Evolutionary conservation across 768 basidiomycete species (phyloP), one percentile per base, ranked within the genome.

Genomic region (Auricularia auricula-judae): DNA sequence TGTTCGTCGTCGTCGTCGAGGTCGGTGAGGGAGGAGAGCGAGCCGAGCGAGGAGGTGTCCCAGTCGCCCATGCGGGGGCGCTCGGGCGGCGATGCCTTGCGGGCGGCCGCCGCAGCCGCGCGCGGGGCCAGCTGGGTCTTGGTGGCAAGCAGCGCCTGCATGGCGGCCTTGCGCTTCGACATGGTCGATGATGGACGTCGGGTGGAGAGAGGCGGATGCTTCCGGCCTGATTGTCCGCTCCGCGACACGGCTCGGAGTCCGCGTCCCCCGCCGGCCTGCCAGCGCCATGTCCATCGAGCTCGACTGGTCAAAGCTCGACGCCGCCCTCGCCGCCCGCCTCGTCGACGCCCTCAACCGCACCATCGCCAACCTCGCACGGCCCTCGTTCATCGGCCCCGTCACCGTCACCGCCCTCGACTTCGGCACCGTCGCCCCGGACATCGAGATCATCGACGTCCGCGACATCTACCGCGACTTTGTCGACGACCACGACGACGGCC

Each of bases 381-480:
- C 96, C 0, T 93, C 93, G 10, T 98, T 95, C 74, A 90, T 99
- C 43, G 97, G 97, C 2, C 93, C 95, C 14, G 85, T 98, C 65
- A 83, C 87, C 65, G 86, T 98, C 64, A 87, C 86, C 1, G 86
- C 87, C 3, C 82, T 98, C 63, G 90, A 93, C 65, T 95, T 99
- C 75, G 97, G 97, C 36, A 84, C 87, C 0, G 77, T 79, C 21
- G 72, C 86, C 2, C 97, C 97, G 3, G 88, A 94, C 65, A 82
- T 95, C 29, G 92, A 97, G 73, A 82, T 98, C 63, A 86, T 91
- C 63, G 97, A 97, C 76, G 76, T 98, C 62, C 82, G 93, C 59
- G 93, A 98, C 79, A 92, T 98, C 65, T 92, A 95, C 76, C 87
- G 86, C 62, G 95, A 96, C 73, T 98, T 98, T 71, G 83, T 97